Evolutionary conservation across 345 rosid genomes (phyloP).

Genomic region (Moricandia arvensis): DNA sequence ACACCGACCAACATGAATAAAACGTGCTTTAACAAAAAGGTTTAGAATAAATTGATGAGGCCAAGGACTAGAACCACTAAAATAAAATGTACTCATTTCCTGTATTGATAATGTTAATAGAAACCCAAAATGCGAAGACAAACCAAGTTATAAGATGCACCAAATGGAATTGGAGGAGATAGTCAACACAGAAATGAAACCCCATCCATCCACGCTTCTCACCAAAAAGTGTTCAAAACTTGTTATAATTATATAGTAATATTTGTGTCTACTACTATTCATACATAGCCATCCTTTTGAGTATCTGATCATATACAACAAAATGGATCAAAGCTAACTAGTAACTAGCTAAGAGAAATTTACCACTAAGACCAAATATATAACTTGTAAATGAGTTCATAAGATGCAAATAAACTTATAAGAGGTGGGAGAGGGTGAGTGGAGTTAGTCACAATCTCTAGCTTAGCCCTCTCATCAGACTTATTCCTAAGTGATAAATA

Average conservation of each 20-base stretch:
- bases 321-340: background rate
- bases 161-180: constrained; percentile 28
- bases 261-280: background rate
- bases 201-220: constrained; percentile 31
- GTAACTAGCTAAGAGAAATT: background rate
- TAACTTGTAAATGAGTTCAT: background rate
- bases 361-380: constrained; percentile 3
- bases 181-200: constrained; percentile 55
- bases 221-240: constrained; percentile 34
- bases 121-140: constrained; percentile 36
- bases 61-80: constrained; percentile 42
- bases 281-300: constrained; percentile 2
- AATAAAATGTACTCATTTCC: constrained; percentile 34
- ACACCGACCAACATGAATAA: too few species aligned
- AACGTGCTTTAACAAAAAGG: too few species aligned
- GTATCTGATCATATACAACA: background rate
- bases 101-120: constrained; percentile 32
- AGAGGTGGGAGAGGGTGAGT: background rate
- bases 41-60: constrained; percentile 29
- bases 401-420: background rate
- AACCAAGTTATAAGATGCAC: constrained; percentile 22
- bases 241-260: constrained; percentile 34
- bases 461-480: constrained; percentile 3
- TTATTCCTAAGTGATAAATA: too few species aligned
- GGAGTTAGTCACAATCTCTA: constrained; percentile 24